Evolutionary conservation across 2,329 filamentous ascomycete genomes (phyloP), one percentile per base, ranked within the genome.

Genomic region (Ampelomyces quisqualis): DNA sequence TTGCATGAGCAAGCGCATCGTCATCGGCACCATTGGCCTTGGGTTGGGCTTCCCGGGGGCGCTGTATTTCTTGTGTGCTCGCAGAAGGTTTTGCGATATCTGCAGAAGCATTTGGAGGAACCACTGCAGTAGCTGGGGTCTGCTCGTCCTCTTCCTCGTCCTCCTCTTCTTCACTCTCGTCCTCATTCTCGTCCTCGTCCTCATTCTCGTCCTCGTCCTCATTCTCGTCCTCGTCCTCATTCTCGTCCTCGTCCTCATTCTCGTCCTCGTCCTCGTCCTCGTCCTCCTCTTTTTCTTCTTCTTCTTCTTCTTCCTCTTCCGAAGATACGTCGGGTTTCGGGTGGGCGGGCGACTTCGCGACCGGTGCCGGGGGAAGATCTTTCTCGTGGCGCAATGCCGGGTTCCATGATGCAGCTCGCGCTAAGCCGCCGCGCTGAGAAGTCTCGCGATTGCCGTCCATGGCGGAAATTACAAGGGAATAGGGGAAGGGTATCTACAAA

Each of bases 381-480:
- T 60, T 52, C 41, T 78, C 71, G 24, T 73, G 71, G 57, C 75
- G 68, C 45, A 77, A 62, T 14, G 78, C 77, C 30, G 78, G 77
- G 68, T 81, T 77, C 79, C 78, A 81, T 14, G 73, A 72, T 38
- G 71, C 38, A n/a, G n/a, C n/a, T n/a, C n/a, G n/a, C 10, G 50
- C 39, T 14, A 53, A 29, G 3, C 52, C 41, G 20, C 17, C 28
- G 53, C 37, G 13, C 57, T 40, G 35, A 55, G 45, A 13, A 49
- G 45, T 60, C 68, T 34, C 70, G 48, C 58, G 58, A 20, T 67
- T 62, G 50, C 59, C 39, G 28, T 62, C 62, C 64, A 68, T 69
- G 53, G 53, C 51, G 54, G 34, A 26, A 45, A 63, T 62, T 52
- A 57, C 13, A 48, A 58, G 28, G 47, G 38, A 47, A 43, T 39